Base-by-base conservation (phyloP, 2,329 filamentous ascomycete genomes). In the Fulvia fulva region DNA sequence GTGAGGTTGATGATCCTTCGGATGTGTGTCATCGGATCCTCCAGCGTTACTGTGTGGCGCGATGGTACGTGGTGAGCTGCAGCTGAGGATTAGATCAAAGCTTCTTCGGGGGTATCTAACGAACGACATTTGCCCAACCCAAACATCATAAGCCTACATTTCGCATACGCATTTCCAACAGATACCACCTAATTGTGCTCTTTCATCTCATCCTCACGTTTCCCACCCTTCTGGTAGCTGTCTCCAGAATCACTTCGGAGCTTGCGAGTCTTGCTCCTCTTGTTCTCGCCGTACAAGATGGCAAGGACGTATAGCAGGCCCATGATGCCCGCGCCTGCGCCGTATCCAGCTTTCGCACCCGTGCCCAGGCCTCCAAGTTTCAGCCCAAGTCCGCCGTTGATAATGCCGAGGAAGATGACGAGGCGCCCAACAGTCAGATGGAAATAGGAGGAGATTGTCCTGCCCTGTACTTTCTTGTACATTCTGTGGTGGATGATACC, bases 311-410 rank as follows among this genome's bases (percentile, higher is more conserved):
- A 81, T 3, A 71, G 58, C 7, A 77, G 28, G 14, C 74, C 80
- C 55, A 83, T 72, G 11, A 82, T 51, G 2, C 72, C 81, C 28
- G 79, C 78, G 53, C 82, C 67, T 4, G 82, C 76, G 6, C 73
- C 73, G 63, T 83, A 83, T 1, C 75, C 78, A 57, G 81, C 78
- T 30, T 62, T 60, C 19, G 51, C 45, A 19, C 60, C 61, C 41
- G 21, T 46, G 62, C 67, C 45, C 72, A 74, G 56, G 1, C 77
- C 73, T 1, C 79, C 77, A 21, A 82, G 71, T 58, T 73, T 69
- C 43, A 84, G 75, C 0, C 82, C 82, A 1, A 84, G 68, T 0
- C 82, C 82, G 21, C 80, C 82, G 63, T 84, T 84, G 66, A 84
- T 74, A 53, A 83, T 80, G 2, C 79, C 82, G 0, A 84, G 70